phyloP scores from a whole-genome alignment of 179 eudicot genomes.

The Nepenthes alata region DNA sequence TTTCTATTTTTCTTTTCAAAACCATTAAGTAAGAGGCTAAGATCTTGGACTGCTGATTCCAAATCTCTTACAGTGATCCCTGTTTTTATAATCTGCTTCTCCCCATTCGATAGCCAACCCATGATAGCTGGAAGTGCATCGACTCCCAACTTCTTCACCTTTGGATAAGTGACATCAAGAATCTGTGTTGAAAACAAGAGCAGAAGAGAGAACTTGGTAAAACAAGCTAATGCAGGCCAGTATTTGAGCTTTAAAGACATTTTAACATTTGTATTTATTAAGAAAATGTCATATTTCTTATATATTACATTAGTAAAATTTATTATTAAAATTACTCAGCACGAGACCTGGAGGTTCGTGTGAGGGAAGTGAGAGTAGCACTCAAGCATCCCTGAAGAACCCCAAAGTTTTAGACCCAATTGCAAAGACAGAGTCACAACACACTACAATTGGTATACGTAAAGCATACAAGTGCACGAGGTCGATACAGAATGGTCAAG shows the following conservation, averaged over 20 bases:
- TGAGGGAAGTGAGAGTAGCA: no score
- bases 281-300: no score
- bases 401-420: no score
- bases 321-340: no score
- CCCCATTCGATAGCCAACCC: constrained; percentile 82
- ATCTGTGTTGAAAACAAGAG: constrained; percentile 30
- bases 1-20: constrained; percentile 73
- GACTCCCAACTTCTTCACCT: constrained; percentile 45
- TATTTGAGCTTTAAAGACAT: constrained; percentile 8
- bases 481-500: neutral
- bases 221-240: neutral
- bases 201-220: neutral
- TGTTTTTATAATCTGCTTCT: constrained; percentile 47
- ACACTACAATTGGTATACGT: no score
- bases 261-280: no score
- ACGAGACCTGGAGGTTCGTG: no score
- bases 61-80: constrained; percentile 72
- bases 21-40: constrained; percentile 43
- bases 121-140: constrained; percentile 76
- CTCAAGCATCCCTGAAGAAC: no score
- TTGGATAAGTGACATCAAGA: constrained; percentile 51
- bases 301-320: no score
- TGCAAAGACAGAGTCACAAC: no score
- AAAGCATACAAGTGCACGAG: no score
- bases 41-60: constrained; percentile 69